Evolutionary conservation across 768 basidiomycete species (phyloP).

Genomic region (Mycena vitilis): DNA sequence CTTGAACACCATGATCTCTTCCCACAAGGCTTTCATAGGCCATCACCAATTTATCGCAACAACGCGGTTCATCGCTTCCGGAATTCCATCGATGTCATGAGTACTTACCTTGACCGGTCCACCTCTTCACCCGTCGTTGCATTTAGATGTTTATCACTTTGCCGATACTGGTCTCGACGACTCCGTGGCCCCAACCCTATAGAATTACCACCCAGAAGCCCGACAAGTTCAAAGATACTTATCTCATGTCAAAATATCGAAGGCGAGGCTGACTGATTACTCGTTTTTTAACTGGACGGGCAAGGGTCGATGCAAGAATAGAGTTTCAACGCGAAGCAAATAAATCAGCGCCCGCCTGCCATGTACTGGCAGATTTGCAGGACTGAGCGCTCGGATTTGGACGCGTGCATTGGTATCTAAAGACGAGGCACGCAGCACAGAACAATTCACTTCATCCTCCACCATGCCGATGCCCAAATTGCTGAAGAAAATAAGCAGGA

Average conservation of each 20-base stretch:
- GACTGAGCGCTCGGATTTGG: slow-evolving; percentile 6
- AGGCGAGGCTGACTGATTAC: neutral
- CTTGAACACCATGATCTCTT: no score
- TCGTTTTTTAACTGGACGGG: neutral
- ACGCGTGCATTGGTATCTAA: slow-evolving; percentile 3
- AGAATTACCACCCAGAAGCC: no score
- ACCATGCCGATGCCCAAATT: slow-evolving; percentile 28
- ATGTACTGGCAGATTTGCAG: slow-evolving; percentile 24
- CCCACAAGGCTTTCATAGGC: no score
- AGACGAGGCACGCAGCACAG: neutral
- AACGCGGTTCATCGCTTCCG: neutral
- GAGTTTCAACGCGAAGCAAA: slow-evolving; percentile 8
- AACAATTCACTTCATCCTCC: neutral
- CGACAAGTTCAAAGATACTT: no score
- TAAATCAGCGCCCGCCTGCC: slow-evolving; percentile 33
- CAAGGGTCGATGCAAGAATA: slow-evolving; percentile 1
- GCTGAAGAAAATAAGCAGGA: slow-evolving; percentile 31
- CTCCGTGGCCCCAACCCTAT: no score
- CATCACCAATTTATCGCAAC: slow-evolving; percentile 8
- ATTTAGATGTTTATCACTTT: slow-evolving; percentile 23
- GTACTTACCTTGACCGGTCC: neutral
- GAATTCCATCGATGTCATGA: neutral
- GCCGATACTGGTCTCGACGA: neutral
- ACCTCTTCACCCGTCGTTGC: neutral
- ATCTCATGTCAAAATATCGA: neutral